Evolutionary conservation across 768 basidiomycete species (phyloP).

Genomic region (Phanerochaete sordida): DNA sequence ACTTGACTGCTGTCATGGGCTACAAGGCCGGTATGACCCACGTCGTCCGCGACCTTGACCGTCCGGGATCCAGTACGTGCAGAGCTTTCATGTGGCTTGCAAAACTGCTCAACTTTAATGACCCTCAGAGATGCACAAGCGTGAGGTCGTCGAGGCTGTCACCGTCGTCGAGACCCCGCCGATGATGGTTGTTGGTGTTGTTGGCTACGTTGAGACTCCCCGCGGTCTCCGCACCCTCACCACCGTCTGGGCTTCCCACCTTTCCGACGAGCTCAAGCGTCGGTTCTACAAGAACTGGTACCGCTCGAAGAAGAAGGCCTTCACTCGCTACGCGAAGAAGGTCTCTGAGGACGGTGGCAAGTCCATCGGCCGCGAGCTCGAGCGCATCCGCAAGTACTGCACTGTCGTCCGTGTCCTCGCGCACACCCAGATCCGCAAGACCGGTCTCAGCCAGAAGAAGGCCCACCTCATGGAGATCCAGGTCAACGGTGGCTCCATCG

Average conservation of each 20-base stretch:
- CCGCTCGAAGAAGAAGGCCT: conserved; percentile 99
- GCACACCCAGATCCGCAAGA: conserved; percentile 98
- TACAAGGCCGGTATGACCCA: conserved; percentile 99
- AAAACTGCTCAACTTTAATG: not conserved
- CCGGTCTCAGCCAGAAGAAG: conserved; percentile 97
- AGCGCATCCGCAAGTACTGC: conserved; percentile 99
- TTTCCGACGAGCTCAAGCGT: conserved; percentile 96
- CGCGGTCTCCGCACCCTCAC: conserved; percentile 98
- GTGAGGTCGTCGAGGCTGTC: conserved; percentile 98
- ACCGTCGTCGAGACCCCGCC: conserved; percentile 96
- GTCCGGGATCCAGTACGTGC: conserved; percentile 94
- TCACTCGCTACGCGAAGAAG: conserved; percentile 99
- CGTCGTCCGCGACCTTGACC: conserved; percentile 97
- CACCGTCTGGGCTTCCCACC: conserved; percentile 97
- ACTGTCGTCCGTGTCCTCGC: conserved; percentile 99
- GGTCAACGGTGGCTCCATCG: conserved; percentile 92
- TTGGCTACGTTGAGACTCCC: conserved; percentile 99
- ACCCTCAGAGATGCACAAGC: conserved; percentile 96
- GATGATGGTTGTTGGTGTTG: conserved; percentile 94
- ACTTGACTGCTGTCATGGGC: conserved; percentile 96
- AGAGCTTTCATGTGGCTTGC: not conserved
- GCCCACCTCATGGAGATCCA: conserved; percentile 99
- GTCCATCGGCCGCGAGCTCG: conserved; percentile 90
- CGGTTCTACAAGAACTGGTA: conserved; percentile 99
- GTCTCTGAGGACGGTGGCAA: conserved; percentile 93